Evolutionary conservation across 1,284 basidiomycete genomes (phyloP), one percentile per base, ranked within the genome.

Genomic region (Trametes hirsuta): DNA sequence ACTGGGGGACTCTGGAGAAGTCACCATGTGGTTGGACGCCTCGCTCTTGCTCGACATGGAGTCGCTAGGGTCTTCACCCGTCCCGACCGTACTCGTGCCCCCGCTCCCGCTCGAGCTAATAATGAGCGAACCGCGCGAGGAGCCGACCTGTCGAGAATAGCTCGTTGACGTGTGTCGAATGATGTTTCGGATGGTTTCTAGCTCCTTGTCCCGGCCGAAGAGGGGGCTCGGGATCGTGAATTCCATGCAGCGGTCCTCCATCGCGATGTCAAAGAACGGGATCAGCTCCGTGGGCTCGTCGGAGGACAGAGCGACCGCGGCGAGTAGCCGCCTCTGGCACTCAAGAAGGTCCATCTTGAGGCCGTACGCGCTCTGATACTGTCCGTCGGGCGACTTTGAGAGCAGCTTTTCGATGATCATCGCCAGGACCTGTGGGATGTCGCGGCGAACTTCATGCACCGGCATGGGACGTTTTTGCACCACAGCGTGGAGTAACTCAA

Each of bases 381-480:
- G 78, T 46, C 72, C 69, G 68, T 89, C 87, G 0, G 87, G 86
- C 60, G 77, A 82, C 70, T 90, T 90, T 5, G 80, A 72, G 35
- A 90, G 76, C 11, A 90, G 77, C 85, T 87, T 89, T 66, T 88
- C 86, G 58, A 90, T 82, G 47, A 90, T 87, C 56, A 79, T 75
- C 3, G 86, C 85, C n/a, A 90, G 73, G 21, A 90, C 87, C 63
- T 85, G 84, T 2, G 88, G 88, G 4, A 89, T 79, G 68, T 90
- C 88, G 53, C 86, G 76, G 47, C 88, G 78, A n/a, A 89, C 84
- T 70, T 90, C 87, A 65, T 89, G 87, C 6, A 90, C 87, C 12
- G 85, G 85, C 82, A 87, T 87, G 0, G 87, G 85, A 14, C 84
- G 74, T 66, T 85, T 87, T 69, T 89, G 86, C 36, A 87, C 86